Evolutionary conservation across 805 yeast species (phyloP), one percentile per base, ranked within the genome.

Genomic region (Diddensiella caesifluorescens): DNA sequence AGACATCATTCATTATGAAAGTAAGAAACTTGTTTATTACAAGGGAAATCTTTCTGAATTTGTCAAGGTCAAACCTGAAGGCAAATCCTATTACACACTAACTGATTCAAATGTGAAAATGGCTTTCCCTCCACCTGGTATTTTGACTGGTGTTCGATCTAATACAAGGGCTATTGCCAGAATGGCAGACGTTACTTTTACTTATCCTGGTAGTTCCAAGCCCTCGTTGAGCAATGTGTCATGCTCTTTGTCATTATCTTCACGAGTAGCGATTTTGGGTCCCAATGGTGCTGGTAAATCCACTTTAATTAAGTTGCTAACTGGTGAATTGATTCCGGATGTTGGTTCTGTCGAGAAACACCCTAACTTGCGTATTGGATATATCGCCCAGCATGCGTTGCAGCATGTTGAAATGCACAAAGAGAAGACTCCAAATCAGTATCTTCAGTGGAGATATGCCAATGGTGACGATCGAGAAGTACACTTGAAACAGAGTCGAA

Each of bases 221-320:
- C 95, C 95, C 25, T 85, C 95, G 2, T 70, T 90, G 55, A 60
- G 64, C 22, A 59, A 84, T 59, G 92, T 88, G 28, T 82, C 95
- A 2, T 85, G 95, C 65, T 83, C 95, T n/a, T 73, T 92, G 46
- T 84, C 95, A 2, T 71, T 90, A 52, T 85, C 95, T n/a, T 90
- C 97, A 25, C 81, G 98, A 69, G 95, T 90, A 50, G 97, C 97
- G 35, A 80, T 92, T 56, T 68, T 92, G 44, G 98, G 98, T 42
- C 97, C 97, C 48, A 90, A 90, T 63, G 98, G 98, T 74, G 98
- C 98, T 40, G 98, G 98, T 70, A 90, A 90, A 65, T 87, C 97
- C 9, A 90, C 98, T 13, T 74, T 92, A 58, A 90, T 92, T 67
- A 90, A 90, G 66, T 71, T 92, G 41, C 73, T 90, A 54, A 92